Evolutionary conservation across 2,329 filamentous ascomycete genomes (phyloP), one percentile per base, ranked within the genome.

Genomic region (Phyllosticta citribraziliensis): DNA sequence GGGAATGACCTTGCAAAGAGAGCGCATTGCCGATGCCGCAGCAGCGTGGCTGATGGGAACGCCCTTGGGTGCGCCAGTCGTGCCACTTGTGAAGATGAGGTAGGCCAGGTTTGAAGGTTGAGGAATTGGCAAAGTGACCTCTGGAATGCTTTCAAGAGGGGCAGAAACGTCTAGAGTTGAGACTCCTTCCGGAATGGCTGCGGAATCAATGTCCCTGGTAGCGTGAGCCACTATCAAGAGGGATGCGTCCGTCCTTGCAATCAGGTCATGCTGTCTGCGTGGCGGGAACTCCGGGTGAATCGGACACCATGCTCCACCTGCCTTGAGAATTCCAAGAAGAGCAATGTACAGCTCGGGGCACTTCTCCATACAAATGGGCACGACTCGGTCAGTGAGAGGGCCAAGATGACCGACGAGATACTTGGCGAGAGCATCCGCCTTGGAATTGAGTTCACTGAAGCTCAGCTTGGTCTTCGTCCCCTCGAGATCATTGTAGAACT

Each of bases 301-400:
- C 0, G 75, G 74, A 62, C 72, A 76, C 70, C 73, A 77, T 1
- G 74, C 75, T 20, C 67, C 72, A 1, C 77, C 76, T 27, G 75
- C 71, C 62, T 78, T 78, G 55, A 79, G 64, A 24, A 75, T 70
- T 27, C 70, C 76, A 6, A 78, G 65, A 24, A 78, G 73, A n/a
- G 75, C 69, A 19, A 77, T 68, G 19, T 76, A 76, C 17, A 70
- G 40, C 10, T 72, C 70, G 2, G 73, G 68, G 54, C 71, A 72
- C 59, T 73, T 72, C 22, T 74, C 69, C 65, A 77, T 75, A 40
- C 73, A 75, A 14, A 77, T 72, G 5, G 61, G 61, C 17, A 63
- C 25, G 14, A 63, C 9, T 71, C 73, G 5, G 75, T 69, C 9
- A 5, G 52, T 27, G 22, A 59, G 56, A 47, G 53, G 72, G 1